Evolutionary conservation across 441 rosid species (phyloP).

Genomic region (Populus hybrid): DNA sequence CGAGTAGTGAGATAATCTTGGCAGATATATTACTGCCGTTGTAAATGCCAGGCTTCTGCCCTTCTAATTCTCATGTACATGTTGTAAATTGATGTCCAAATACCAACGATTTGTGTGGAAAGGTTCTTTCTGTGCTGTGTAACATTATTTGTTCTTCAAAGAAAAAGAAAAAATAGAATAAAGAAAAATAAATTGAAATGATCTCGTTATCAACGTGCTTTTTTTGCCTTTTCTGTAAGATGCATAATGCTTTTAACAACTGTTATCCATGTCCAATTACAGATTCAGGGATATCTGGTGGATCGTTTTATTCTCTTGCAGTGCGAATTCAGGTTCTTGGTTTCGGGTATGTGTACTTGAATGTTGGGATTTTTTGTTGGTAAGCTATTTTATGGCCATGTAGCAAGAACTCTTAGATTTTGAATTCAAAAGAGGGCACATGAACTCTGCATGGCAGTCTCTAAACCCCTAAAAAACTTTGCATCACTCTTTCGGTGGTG

Average conservation of each 20-base stretch:
- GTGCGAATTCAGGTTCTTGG: not conserved
- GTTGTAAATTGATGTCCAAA: slow-evolving; percentile 59
- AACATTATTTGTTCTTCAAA: slow-evolving; percentile 40
- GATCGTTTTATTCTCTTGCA: not conserved
- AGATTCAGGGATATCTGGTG: not conserved
- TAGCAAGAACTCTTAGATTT: not conserved
- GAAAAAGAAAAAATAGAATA: slow-evolving; percentile 12
- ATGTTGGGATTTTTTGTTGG: not conserved
- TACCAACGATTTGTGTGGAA: slow-evolving; percentile 54
- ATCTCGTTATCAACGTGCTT: not conserved
- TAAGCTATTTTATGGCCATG: not conserved
- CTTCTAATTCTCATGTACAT: slow-evolving; percentile 55
- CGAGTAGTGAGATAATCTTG: slow-evolving; percentile 19
- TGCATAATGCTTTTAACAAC: not conserved
- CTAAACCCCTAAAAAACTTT: not conserved
- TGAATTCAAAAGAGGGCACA: not conserved
- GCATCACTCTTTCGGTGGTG: not conserved
- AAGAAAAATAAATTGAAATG: not conserved
- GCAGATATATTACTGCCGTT: slow-evolving; percentile 21
- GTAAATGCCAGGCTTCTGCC: slow-evolving; percentile 27
- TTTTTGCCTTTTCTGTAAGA: not conserved
- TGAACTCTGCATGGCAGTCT: not conserved
- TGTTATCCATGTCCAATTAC: not conserved
- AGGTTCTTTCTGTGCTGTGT: slow-evolving; percentile 41
- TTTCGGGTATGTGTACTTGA: not conserved